Percentiles rank a stretch among this genome's conserved stretches.
Evolutionary conservation across 2,329 filamentous ascomycete species (phyloP).

Genomic region (Colletotrichum limetticola): DNA sequence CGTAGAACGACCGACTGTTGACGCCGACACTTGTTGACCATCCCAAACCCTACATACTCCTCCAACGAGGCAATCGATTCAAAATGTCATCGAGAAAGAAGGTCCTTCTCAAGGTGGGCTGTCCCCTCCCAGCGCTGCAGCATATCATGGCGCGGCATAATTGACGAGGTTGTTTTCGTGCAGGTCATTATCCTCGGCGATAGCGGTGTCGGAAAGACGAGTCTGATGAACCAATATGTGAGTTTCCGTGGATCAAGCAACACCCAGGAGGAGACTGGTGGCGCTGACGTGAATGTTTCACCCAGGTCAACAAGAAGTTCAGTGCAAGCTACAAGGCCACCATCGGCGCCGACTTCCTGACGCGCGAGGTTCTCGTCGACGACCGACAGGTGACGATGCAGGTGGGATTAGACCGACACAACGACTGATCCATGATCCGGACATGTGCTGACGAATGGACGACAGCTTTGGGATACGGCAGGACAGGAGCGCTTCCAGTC

Average conservation of each 20-base stretch:
- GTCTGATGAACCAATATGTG: constrained; percentile 99
- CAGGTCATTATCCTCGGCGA: constrained; percentile 99
- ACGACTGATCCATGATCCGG: background rate
- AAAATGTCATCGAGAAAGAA: constrained; percentile 87
- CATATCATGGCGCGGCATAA: constrained; percentile 14
- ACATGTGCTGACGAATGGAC: constrained; percentile 23
- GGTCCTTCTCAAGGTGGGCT: constrained; percentile 84
- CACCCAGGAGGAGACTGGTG: background rate
- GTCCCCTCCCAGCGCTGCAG: background rate
- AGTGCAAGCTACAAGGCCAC: constrained; percentile 99
- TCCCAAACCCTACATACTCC: background rate
- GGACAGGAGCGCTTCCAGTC: constrained; percentile 98
- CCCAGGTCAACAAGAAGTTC: constrained; percentile 99
- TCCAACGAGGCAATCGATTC: constrained; percentile 36
- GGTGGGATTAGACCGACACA: constrained; percentile 59
- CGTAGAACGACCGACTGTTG: constrained; percentile 10
- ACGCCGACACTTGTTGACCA: constrained; percentile 3
- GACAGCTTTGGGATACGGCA: constrained; percentile 94
- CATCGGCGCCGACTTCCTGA: constrained; percentile 98
- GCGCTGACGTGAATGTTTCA: constrained; percentile 2
- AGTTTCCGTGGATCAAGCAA: constrained; percentile 46
- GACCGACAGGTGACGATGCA: constrained; percentile 99
- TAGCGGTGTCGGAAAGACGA: constrained; percentile 98
- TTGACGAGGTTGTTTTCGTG: constrained; percentile 17
- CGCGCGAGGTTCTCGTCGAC: constrained; percentile 96